Evolutionary conservation across 1,284 basidiomycete genomes (phyloP), one percentile per base, ranked within the genome.

Genomic region (Apiotrichum veenhuisii): DNA sequence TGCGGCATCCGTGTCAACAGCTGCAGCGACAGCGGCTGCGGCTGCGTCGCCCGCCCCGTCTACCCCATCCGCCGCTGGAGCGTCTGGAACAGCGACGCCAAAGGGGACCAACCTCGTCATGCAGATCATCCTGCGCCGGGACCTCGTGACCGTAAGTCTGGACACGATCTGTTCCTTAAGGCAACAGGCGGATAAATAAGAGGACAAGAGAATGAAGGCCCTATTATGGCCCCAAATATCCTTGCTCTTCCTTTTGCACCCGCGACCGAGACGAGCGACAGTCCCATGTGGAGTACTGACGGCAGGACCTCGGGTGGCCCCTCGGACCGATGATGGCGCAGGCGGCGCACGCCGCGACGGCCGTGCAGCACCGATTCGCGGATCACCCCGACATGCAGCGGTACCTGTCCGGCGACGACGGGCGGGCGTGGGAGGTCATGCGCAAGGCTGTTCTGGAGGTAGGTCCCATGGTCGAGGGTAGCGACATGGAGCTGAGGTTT

Each of bases 241-340:
- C n/a, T n/a, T n/a, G n/a, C n/a, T n/a, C n/a, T n/a, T n/a, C 5
- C 14, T 57, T 1, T 23, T 23, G 7, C 46, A 12, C 9, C 15
- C 23, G 36, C n/a, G 18, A 18, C 38, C 20, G 33, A 30, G 36
- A 45, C 45, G n/a, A 15, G 15, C 44, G n/a, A n/a, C n/a, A n/a
- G n/a, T n/a, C n/a, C n/a, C n/a, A n/a, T n/a, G n/a, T n/a, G n/a
- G n/a, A n/a, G n/a, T n/a, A n/a, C 62, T 57, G 15, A 54, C 40
- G 20, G 20, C 54, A 73, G 71, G 50, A 64, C 3, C 67, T 67
- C 34, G 62, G 62, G n/a, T 82, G 80, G 80, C 73, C 76, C 2
- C 65, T 74, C 8, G 80, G 80, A 8, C 78, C 80, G 0, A 67
- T 81, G 55, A 79, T 82, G 67, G 79, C 79, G 2, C 80, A 82